Conservation (phyloP, 1,284 basidiomycete genomes). For the Tilletiopsis washingtonensis region DNA sequence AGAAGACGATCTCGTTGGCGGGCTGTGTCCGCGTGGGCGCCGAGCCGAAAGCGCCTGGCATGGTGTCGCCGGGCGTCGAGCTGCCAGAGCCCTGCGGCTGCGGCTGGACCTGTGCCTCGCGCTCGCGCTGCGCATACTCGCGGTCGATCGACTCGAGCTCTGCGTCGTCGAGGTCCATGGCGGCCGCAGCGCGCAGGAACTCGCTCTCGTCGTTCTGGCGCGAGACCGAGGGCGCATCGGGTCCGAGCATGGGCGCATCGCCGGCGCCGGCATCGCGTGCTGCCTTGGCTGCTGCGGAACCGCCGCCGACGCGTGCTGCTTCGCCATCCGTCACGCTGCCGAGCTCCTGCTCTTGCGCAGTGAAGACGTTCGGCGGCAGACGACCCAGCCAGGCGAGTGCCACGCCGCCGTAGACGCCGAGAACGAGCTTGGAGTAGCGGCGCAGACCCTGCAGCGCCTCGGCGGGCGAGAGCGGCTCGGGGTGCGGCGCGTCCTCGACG, state of each 20-base stretch:
- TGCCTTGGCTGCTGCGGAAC: background rate
- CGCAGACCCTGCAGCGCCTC: slow-evolving; percentile 28
- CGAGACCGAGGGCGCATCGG: background rate
- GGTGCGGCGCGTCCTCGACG: slow-evolving; percentile 8
- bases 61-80: background rate
- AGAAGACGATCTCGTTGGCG: no score
- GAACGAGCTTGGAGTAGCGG: slow-evolving; percentile 33
- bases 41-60: background rate
- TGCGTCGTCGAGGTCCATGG: slow-evolving; percentile 28
- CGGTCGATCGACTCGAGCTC: slow-evolving; percentile 6
- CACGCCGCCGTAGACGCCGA: slow-evolving; percentile 37
- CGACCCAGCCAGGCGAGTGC: slow-evolving; percentile 33
- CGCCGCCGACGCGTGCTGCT: background rate
- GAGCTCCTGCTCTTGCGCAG: no score
- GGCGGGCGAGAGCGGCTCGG: slow-evolving; percentile 15
- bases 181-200: slow-evolving; percentile 24
- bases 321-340: background rate
- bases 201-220: slow-evolving; percentile 17
- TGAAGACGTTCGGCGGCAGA: slow-evolving; percentile 12
- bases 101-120: background rate
- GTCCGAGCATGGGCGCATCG: background rate
- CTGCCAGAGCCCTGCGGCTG: no score
- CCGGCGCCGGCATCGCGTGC: background rate
- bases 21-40: background rate
- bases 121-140: background rate